phyloP scores from a whole-genome alignment of 768 basidiomycete genomes.

The Lanmaoa pseudosensibilis region DNA sequence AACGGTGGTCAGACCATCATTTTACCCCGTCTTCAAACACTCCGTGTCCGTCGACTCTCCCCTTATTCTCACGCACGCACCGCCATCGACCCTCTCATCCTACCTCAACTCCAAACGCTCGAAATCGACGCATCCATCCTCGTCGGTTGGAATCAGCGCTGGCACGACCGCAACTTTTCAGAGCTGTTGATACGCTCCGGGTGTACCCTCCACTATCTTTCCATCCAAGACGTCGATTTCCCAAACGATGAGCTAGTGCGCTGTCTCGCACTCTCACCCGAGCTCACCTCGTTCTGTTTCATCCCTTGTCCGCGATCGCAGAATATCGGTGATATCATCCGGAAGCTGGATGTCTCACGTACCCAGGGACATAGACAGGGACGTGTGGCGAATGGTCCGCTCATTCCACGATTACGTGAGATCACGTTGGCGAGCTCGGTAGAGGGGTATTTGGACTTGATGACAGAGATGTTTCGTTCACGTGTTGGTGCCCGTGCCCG shows the following conservation, averaged over 20 bases:
- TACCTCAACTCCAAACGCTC: conserved; percentile 21
- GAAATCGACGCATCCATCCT: conserved; percentile 15
- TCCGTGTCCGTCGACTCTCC: conserved; percentile 19
- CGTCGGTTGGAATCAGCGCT: neutral
- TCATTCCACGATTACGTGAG: conserved; percentile 12
- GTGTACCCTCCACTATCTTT: conserved; percentile 14
- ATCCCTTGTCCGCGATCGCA: conserved; percentile 21
- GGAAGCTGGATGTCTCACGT: conserved; percentile 1
- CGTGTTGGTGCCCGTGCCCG: conserved; percentile 3
- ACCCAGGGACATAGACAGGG: neutral
- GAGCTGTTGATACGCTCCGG: conserved; percentile 17
- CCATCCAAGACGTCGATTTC: conserved; percentile 16
- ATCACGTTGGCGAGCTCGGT: conserved; percentile 19
- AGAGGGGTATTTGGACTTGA: conserved; percentile 5
- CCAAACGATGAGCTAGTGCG: conserved; percentile 19
- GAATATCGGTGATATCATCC: conserved; percentile 8
- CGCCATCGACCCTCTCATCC: conserved; percentile 11
- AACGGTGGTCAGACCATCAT: neutral
- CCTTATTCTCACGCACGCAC: neutral
- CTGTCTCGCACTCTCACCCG: conserved; percentile 16
- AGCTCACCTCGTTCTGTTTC: conserved; percentile 12
- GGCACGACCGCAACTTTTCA: conserved; percentile 18
- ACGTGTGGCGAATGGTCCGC: neutral
- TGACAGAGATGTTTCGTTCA: conserved; percentile 13
- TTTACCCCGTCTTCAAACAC: conserved; percentile 12